Evolutionary conservation across 148 eudicot genomes (phyloP).

Genomic region (Rhododendron kiyosumense): DNA sequence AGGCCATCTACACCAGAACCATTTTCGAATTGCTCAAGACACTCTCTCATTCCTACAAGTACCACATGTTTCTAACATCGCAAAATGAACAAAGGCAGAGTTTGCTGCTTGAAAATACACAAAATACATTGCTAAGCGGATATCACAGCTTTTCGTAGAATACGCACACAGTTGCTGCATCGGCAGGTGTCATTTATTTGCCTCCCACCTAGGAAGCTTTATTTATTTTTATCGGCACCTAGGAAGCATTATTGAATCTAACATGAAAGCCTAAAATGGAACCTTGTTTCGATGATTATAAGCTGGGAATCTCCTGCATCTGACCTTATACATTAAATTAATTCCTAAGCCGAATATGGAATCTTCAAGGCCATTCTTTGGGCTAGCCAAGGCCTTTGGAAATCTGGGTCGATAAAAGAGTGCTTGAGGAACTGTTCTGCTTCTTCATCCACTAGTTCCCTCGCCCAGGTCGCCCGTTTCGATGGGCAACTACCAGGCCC

Average conservation of each 20-base stretch:
- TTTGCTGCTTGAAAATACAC: background rate
- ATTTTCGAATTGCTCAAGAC: background rate
- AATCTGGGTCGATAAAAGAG: constrained; percentile 70
- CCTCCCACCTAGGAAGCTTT: constrained; percentile 2
- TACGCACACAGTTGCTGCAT: constrained; percentile 25
- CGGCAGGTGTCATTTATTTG: background rate
- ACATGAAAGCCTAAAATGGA: background rate
- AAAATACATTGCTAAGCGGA: background rate
- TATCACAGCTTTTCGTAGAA: background rate
- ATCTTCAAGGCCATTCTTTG: constrained; percentile 70
- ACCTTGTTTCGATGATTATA: background rate
- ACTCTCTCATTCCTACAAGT: background rate
- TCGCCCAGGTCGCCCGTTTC: constrained; percentile 65
- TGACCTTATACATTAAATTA: background rate
- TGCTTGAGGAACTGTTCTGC: constrained; percentile 73
- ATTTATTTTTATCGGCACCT: background rate
- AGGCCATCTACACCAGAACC: background rate
- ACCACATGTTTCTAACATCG: background rate
- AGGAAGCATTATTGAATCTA: constrained; percentile 3
- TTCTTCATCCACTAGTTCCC: constrained; percentile 79
- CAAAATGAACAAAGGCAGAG: background rate
- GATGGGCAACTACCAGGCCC: constrained; percentile 69
- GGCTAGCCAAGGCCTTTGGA: constrained; percentile 71
- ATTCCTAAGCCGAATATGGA: constrained; percentile 71
- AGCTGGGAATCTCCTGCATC: background rate